These are phyloP conservation scores for Colletotrichum spaethianum DNA, from an alignment of 2,329 filamentous ascomycete genomes.

Conservation along the genomic window DNA sequence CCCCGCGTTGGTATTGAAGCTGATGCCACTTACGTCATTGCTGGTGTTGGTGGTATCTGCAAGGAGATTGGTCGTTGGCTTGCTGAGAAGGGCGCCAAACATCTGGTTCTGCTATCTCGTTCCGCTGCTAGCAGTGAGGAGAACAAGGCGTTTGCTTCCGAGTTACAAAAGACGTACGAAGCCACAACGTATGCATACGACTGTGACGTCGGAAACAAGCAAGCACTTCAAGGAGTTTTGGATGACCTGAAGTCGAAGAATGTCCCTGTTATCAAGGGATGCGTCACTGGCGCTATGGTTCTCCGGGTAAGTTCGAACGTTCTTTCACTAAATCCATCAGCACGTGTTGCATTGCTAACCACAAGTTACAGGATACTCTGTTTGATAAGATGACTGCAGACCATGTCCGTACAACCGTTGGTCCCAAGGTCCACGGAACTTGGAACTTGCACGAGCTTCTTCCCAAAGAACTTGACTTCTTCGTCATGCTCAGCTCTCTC, in stretches of 20 bases:
- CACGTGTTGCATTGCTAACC: conserved; percentile 1
- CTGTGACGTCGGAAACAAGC: conserved; percentile 34
- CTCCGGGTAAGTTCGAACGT: conserved; percentile 23
- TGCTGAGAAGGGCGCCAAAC: conserved; percentile 48
- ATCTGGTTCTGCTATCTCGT: conserved; percentile 48
- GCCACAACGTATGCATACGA: conserved; percentile 31
- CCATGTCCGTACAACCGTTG: conserved; percentile 45
- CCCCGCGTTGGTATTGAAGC: conserved; percentile 14
- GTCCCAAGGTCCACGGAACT: conserved; percentile 53
- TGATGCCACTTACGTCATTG: conserved; percentile 34
- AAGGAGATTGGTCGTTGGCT: conserved; percentile 47
- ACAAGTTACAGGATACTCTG: conserved; percentile 34
- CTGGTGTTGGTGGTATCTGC: conserved; percentile 34
- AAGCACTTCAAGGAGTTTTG: conserved; percentile 12
- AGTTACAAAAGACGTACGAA: conserved; percentile 18
- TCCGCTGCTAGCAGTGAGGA: conserved; percentile 41
- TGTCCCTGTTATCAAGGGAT: conserved; percentile 27
- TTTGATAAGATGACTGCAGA: conserved; percentile 49
- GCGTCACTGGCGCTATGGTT: conserved; percentile 36
- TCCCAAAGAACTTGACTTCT: conserved; percentile 51
- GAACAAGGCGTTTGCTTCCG: conserved; percentile 31
- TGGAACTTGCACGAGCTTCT: conserved; percentile 51
- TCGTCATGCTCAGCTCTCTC: conserved; percentile 52
- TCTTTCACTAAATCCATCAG: neutral
- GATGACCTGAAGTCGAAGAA: conserved; percentile 28